Evolutionary conservation across 345 rosid species (phyloP), one percentile per base, ranked within the genome.

Genomic region (Citrus medica): DNA sequence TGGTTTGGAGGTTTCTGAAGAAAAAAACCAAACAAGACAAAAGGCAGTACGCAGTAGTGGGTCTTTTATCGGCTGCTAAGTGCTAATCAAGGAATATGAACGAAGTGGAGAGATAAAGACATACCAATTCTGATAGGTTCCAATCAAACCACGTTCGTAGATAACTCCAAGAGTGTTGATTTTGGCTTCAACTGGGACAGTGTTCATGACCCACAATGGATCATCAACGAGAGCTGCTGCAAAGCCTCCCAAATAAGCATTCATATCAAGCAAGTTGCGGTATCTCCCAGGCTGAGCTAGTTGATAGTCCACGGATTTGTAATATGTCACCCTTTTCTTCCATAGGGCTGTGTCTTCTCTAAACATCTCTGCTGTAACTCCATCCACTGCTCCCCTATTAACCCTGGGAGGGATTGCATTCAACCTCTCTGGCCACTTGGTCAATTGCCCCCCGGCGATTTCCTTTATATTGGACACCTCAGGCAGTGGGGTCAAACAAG

Each of bases 111-210:
- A 6, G 64, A 64, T 4, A 53, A 17, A 59, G 67, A 3, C 81
- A 9, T 87, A 95, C 99, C 99, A 96, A 66, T 88, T 91, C 70
- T 96, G 99, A 79, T 96, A 96, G 0, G 98, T 92, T 79, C 99
- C 99, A 3, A 92, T 90, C 73, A 96, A 73, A 22, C 99, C 99
- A 9, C 99, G 92, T 79, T 96, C 97, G 46, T 86, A 96, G 9
- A 94, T 83, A 66, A 81, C 97, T 12, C 99, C 99, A 9, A 96
- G 91, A 4, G 97, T 94, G 76, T 92, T 83, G 82, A 78, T 72
- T 33, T 81, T 68, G 1, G 92, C 89, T 75, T 96, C 93, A 7
- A 85, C 90, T 0, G 98, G 97, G 67, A 90, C 95, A 14, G 83
- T 59, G 42, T 94, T 96, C 98, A 92, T 94, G 65, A 89, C 93